phyloP scores from a whole-genome alignment of 1,284 basidiomycete genomes.

The Trichosporon sp. region DNA sequence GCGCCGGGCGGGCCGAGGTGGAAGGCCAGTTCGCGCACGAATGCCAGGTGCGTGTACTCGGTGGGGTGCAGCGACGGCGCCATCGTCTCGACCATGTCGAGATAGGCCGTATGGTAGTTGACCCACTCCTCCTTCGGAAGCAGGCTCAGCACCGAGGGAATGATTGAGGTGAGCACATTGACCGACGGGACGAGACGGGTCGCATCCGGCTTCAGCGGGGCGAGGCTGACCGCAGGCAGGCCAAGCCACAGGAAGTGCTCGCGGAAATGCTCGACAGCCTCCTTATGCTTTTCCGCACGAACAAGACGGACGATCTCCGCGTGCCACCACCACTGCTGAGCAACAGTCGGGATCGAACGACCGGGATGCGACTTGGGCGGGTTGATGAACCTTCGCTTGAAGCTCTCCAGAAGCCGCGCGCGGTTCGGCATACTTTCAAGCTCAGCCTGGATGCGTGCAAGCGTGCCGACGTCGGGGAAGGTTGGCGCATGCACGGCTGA shows the following conservation, averaged over 20 bases:
- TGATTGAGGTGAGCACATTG: slow-evolving; percentile 26
- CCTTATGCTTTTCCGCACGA: slow-evolving; percentile 16
- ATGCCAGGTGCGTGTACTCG: slow-evolving; percentile 23
- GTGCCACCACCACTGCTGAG: slow-evolving; percentile 27
- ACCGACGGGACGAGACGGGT: slow-evolving; percentile 23
- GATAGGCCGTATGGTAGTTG: slow-evolving; percentile 24
- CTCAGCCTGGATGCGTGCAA: slow-evolving; percentile 19
- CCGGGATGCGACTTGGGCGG: not conserved
- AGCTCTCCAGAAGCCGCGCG: slow-evolving; percentile 12
- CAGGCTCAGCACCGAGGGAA: slow-evolving; percentile 28
- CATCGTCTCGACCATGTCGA: slow-evolving; percentile 4
- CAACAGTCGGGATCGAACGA: slow-evolving; percentile 12
- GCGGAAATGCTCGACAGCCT: slow-evolving; percentile 27
- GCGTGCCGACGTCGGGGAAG: slow-evolving; percentile 11
- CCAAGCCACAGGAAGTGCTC: slow-evolving; percentile 34
- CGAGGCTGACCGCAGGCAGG: slow-evolving; percentile 17
- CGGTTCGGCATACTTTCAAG: slow-evolving; percentile 4
- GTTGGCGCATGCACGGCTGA: not conserved
- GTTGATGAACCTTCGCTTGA: slow-evolving; percentile 18
- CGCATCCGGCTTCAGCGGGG: not conserved
- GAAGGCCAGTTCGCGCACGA: slow-evolving; percentile 27
- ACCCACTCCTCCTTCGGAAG: slow-evolving; percentile 12
- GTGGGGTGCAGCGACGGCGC: slow-evolving; percentile 28
- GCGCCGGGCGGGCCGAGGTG: slow-evolving; percentile 19
- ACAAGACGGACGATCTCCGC: slow-evolving; percentile 29